phyloP scores from a whole-genome alignment of 495 filamentous ascomycete species.

The Poronia punctata region DNA sequence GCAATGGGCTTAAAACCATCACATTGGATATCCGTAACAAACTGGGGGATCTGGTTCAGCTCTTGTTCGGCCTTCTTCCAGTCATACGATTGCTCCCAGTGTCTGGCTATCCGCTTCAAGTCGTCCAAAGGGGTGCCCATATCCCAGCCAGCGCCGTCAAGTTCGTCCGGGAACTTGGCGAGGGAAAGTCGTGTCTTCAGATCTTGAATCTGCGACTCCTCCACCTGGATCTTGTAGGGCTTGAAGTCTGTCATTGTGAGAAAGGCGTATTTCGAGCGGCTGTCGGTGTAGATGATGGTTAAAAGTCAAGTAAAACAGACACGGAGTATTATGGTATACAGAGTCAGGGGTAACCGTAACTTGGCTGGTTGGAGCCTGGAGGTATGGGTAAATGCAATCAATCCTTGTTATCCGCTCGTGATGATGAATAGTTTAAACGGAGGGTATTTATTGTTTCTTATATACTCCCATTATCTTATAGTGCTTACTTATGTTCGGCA shows the following conservation, averaged over 20 bases:
- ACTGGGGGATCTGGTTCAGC: slow-evolving; percentile 53
- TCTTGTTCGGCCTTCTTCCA: slow-evolving; percentile 39
- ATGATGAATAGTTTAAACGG: too few species aligned
- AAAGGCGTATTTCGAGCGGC: not conserved
- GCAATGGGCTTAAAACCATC: slow-evolving; percentile 40
- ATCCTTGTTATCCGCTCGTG: too few species aligned
- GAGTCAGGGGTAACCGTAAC: too few species aligned
- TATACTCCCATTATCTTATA: not conserved
- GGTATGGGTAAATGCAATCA: too few species aligned
- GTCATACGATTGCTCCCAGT: slow-evolving; percentile 44
- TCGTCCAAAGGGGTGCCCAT: slow-evolving; percentile 43
- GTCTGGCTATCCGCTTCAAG: slow-evolving; percentile 41
- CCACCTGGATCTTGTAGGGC: slow-evolving; percentile 28
- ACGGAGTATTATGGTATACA: too few species aligned
- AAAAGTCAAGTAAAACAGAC: too few species aligned
- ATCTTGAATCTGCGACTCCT: slow-evolving; percentile 20
- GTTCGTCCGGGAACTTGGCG: slow-evolving; percentile 29
- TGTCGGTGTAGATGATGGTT: not conserved
- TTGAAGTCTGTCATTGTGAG: slow-evolving; percentile 23
- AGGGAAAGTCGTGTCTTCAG: slow-evolving; percentile 26
- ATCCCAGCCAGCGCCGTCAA: slow-evolving; percentile 26
- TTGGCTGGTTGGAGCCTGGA: too few species aligned
- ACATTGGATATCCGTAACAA: slow-evolving; percentile 41
- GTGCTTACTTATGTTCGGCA: not conserved
- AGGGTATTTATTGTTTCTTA: too few species aligned